A percentile compares a stretch with the other conserved stretches of the same genome.
Evolutionary conservation across 108 stramenopile genomes (phyloP).

Genomic region (Poteriospumella lacustris): DNA sequence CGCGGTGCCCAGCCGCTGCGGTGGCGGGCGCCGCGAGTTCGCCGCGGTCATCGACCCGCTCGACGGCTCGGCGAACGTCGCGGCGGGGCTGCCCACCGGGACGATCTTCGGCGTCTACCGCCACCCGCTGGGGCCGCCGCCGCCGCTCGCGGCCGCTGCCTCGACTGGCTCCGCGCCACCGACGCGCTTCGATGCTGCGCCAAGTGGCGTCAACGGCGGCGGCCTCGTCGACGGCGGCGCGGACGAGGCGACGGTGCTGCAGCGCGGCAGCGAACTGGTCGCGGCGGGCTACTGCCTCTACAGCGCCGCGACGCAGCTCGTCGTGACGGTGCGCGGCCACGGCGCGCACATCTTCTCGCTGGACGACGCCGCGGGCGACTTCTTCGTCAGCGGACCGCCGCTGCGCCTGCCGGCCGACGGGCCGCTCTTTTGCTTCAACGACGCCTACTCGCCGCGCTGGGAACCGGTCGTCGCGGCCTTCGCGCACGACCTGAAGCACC

Average conservation of each 20-base stretch:
- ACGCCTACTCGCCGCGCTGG: constrained; percentile 41
- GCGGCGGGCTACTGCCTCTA: constrained; percentile 48
- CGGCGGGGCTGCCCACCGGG: constrained; percentile 45
- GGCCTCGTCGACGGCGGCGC: background rate
- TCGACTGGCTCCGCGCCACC: no score
- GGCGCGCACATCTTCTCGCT: constrained; percentile 44
- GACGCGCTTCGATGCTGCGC: background rate
- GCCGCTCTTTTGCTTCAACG: constrained; percentile 39
- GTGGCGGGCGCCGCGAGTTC: constrained; percentile 40
- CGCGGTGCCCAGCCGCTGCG: constrained; percentile 36
- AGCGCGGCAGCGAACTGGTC: constrained; percentile 13
- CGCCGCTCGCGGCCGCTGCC: no score
- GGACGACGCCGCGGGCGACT: constrained; percentile 32
- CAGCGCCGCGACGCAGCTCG: constrained; percentile 37
- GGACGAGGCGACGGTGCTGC: constrained; percentile 14
- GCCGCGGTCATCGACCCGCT: constrained; percentile 47
- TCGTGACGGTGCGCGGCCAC: constrained; percentile 32
- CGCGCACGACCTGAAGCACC: constrained; percentile 37
- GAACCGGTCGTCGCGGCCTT: constrained; percentile 30
- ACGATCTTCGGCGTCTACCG: constrained; percentile 49
- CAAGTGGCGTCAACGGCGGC: background rate
- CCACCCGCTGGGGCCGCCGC: no score
- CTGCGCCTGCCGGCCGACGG: constrained; percentile 29
- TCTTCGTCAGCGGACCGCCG: constrained; percentile 35
- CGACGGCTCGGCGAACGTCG: constrained; percentile 46